Percentiles rank a stretch among this genome's conserved stretches.
Evolutionary conservation across 345 rosid genomes (phyloP).

Genomic region (Linum trigynum): DNA sequence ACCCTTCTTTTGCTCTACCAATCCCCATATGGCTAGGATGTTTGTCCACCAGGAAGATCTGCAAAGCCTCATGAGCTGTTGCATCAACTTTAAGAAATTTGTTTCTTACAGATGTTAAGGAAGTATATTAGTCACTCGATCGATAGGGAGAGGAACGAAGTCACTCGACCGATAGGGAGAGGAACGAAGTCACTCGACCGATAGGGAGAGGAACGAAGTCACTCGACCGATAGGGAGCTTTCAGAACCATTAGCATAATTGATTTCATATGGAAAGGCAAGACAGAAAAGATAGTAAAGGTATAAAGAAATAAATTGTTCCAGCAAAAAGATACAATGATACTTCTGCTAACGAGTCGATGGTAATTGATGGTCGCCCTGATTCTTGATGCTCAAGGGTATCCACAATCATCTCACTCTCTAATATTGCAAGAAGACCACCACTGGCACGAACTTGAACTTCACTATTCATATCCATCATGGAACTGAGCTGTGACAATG

Average conservation of each 20-base stretch:
- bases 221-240: too few species aligned
- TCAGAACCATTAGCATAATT: not conserved
- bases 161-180: too few species aligned
- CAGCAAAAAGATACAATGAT: conserved; percentile 57
- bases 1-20: conserved; percentile 99
- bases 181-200: too few species aligned
- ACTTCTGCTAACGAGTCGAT: conserved; percentile 70
- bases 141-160: too few species aligned
- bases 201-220: too few species aligned
- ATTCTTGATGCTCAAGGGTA: conserved; percentile 68
- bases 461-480: conserved; percentile 97
- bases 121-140: conserved; percentile 17
- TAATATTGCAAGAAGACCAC: conserved; percentile 91
- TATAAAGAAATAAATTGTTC: not conserved
- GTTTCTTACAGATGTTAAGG: conserved; percentile 49
- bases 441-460: conserved; percentile 83
- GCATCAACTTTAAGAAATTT: conserved; percentile 89
- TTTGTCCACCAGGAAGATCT: conserved; percentile 85
- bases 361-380: conserved; percentile 64
- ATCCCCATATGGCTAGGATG: conserved; percentile 99
- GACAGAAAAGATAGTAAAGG: not conserved
- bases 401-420: conserved; percentile 89
- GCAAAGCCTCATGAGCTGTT: conserved; percentile 85
- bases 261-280: not conserved
- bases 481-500: conserved; percentile 53